phyloP scores from a whole-genome alignment of 306 rosid species.

The Ochetophila trinervis region DNA sequence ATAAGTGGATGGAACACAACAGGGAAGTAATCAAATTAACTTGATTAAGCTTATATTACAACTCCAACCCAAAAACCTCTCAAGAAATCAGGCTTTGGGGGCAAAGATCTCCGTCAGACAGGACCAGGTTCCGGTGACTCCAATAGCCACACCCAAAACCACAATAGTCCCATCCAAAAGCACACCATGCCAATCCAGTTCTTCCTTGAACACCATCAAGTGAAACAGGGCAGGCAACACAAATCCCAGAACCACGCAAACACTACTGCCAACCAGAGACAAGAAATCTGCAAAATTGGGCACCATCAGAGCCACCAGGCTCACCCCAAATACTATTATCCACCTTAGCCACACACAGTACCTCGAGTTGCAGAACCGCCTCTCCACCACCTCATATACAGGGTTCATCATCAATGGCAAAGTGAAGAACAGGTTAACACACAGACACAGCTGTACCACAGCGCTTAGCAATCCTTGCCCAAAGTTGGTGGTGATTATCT shows the following conservation, averaged over 20 bases:
- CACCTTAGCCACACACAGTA: slow-evolving; percentile 71
- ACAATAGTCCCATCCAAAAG: slow-evolving; percentile 45
- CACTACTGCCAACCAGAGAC: slow-evolving; percentile 68
- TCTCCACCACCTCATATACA: slow-evolving; percentile 65
- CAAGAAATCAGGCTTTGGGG: slow-evolving; percentile 34
- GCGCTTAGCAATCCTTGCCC: slow-evolving; percentile 53
- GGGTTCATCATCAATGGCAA: slow-evolving; percentile 82
- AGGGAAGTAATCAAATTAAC: too few relatives aligned
- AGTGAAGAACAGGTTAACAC: slow-evolving; percentile 59
- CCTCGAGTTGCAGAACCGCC: slow-evolving; percentile 49
- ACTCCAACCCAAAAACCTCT: too few relatives aligned
- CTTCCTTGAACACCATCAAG: slow-evolving; percentile 54
- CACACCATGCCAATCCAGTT: slow-evolving; percentile 52
- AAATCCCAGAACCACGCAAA: slow-evolving; percentile 60
- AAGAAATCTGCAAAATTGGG: slow-evolving; percentile 79
- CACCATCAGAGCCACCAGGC: slow-evolving; percentile 63
- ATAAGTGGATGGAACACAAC: too few relatives aligned
- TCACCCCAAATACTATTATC: slow-evolving; percentile 49
- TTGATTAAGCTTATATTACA: too few relatives aligned
- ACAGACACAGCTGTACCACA: slow-evolving; percentile 59
- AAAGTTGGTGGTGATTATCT: slow-evolving; percentile 63
- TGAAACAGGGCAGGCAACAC: slow-evolving; percentile 74
- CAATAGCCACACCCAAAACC: slow-evolving; percentile 46
- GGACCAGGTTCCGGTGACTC: slow-evolving; percentile 50
- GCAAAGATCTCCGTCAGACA: slow-evolving; percentile 47